phyloP scores from a whole-genome alignment of 768 basidiomycete species.

The Mycena albidolilacea region DNA sequence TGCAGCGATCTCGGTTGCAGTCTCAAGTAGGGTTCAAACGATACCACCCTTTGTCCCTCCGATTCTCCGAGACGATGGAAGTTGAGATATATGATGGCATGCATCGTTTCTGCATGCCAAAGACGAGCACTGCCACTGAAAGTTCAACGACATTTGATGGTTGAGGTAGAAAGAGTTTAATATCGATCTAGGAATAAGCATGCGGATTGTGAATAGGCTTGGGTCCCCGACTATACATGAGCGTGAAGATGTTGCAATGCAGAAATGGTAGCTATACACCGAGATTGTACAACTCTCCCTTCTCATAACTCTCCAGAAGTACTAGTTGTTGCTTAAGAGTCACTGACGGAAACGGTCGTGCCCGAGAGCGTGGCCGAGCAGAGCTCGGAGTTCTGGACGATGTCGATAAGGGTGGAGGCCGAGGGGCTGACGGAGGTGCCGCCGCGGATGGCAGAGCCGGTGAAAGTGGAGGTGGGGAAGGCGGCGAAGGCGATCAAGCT shows the following conservation, averaged over 20 bases:
- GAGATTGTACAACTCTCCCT: conserved; percentile 2
- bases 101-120: conserved; percentile 13
- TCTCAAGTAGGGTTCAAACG: too few species aligned
- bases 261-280: conserved; percentile 3
- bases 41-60: too few species aligned
- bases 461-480: conserved; percentile 12
- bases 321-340: conserved; percentile 1
- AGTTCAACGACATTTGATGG: conserved; percentile 15
- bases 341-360: conserved; percentile 1
- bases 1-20: too few species aligned
- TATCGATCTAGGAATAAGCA: conserved; percentile 4
- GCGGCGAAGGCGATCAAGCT: conserved; percentile 8
- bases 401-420: neutral
- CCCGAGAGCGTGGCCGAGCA: too few species aligned
- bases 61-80: too few species aligned
- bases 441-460: conserved; percentile 1
- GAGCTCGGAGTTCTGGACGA: conserved; percentile 7
- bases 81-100: too few species aligned
- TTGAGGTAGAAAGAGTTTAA: conserved; percentile 8
- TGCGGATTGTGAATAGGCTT: conserved; percentile 1
- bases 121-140: conserved; percentile 11
- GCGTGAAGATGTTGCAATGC: neutral
- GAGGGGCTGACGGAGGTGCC: conserved; percentile 1
- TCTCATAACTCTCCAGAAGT: conserved; percentile 3
- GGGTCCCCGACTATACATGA: conserved; percentile 1